Evolutionary conservation across 129 eudicot species (phyloP).

Genomic region (Apium graveolens): DNA sequence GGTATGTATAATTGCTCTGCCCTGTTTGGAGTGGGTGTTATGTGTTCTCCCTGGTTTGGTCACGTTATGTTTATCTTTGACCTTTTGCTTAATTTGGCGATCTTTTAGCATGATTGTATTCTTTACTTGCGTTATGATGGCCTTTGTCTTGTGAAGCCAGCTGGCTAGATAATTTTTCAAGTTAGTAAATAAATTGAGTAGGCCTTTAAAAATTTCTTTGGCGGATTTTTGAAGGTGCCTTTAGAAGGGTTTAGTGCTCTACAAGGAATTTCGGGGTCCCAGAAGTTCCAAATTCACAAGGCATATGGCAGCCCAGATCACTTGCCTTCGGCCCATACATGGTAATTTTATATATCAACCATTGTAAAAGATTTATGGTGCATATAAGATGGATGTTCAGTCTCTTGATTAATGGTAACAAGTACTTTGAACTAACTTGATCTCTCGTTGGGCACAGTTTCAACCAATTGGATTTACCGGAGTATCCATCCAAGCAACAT

Average conservation of each 20-base stretch:
- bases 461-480: slow-evolving; percentile 95
- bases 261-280: slow-evolving; percentile 96
- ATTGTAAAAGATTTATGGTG: neutral
- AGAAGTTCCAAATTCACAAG: slow-evolving; percentile 95
- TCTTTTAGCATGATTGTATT: neutral
- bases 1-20: slow-evolving; percentile 31
- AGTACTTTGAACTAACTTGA: neutral
- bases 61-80: neutral
- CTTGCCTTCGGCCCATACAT: slow-evolving; percentile 97
- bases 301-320: slow-evolving; percentile 91
- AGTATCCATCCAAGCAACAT: slow-evolving; percentile 81
- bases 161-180: neutral
- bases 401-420: neutral
- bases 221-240: slow-evolving; percentile 56
- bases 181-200: neutral
- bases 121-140: neutral
- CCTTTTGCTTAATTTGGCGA: neutral
- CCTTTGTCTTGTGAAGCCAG: neutral
- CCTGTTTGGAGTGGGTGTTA: neutral
- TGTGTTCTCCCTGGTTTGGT: neutral
- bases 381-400: neutral
- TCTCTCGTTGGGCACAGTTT: slow-evolving; percentile 48
- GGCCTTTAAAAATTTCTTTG: neutral
- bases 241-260: slow-evolving; percentile 96
- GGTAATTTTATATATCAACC: slow-evolving; percentile 32